Conservation (phyloP, 345 rosid genomes). For the Clarkia xantiana region DNA sequence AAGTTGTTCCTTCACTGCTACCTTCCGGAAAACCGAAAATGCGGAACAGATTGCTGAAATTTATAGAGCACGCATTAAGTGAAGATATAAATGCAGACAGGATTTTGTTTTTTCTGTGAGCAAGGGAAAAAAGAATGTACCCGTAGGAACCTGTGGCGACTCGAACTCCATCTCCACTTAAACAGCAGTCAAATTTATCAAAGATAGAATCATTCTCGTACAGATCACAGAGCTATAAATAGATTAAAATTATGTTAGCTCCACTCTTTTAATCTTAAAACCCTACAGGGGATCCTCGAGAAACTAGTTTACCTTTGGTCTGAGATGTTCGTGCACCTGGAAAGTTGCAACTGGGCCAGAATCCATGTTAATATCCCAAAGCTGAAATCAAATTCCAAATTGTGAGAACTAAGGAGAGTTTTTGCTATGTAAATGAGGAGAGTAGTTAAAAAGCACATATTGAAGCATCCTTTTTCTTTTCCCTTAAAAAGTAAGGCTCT, state of each 20-base stretch:
- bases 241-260: conserved; percentile 10
- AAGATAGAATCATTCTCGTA: conserved; percentile 58
- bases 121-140: conserved; percentile 14
- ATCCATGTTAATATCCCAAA: conserved; percentile 92
- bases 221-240: conserved; percentile 46
- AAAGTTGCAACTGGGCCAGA: conserved; percentile 68
- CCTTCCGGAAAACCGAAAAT: conserved; percentile 51
- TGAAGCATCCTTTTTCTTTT: no score
- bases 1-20: conserved; percentile 34
- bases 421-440: background rate
- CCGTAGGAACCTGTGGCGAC: conserved; percentile 73
- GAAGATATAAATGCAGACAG: background rate
- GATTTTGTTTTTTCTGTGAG: background rate
- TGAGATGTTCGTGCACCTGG: conserved; percentile 87
- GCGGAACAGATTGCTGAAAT: conserved; percentile 52
- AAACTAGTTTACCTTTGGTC: conserved; percentile 44
- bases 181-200: conserved; percentile 49
- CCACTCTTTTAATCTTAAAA: conserved; percentile 1
- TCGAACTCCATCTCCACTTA: conserved; percentile 45
- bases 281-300: conserved; percentile 1
- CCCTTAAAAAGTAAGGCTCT: no score
- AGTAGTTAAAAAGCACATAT: background rate
- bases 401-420: background rate
- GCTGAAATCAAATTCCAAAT: conserved; percentile 14
- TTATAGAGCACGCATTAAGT: background rate